Base-by-base conservation (phyloP, 345 rosid genomes). In the Mallotus nudiflorus region DNA sequence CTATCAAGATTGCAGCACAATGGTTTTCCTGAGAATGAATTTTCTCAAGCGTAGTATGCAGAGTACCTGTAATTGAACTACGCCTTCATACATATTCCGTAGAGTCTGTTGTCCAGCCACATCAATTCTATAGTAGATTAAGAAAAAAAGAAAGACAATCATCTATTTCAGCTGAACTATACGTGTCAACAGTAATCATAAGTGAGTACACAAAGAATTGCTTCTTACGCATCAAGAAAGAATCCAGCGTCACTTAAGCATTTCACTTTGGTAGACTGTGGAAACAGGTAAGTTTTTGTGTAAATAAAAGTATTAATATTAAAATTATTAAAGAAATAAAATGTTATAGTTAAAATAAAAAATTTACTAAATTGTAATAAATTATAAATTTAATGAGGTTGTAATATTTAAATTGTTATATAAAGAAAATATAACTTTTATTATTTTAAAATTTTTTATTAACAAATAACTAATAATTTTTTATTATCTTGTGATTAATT, bases 181-280 rank as follows among this genome's bases (percentile, higher is more conserved):
- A 14, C 44, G 35, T 9, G 13, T 3, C n/a, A n/a, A 25, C 19
- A 49, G 27, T n/a, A n/a, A n/a, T n/a, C n/a, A n/a, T n/a, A n/a
- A n/a, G n/a, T n/a, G n/a, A n/a, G n/a, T n/a, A n/a, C n/a, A n/a
- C n/a, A n/a, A n/a, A 29, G 1, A 76, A 29, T 15, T 20, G 44
- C 29, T 62, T 67, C 68, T 77, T 67, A 77, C 80, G 40, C 76
- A 67, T 77, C 73, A 7, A 77, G 69, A 62, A 77, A 77, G 14
- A 77, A 16, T 28, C 80, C 80, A 44, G 80, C 80, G 53, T 77
- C 80, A 72, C 73, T 67, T 56, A 77, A 77, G 69, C 80, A 77
- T 72, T 77, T 77, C 37, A 72, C 76, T 56, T 71, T 67, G 20
- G 80, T 72, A 19, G 80, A 61, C 18, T 35, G 66, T 24, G 76